Base-by-base conservation (phyloP, 176 grass and related monocot species). In the Coix lacrymajobi region DNA sequence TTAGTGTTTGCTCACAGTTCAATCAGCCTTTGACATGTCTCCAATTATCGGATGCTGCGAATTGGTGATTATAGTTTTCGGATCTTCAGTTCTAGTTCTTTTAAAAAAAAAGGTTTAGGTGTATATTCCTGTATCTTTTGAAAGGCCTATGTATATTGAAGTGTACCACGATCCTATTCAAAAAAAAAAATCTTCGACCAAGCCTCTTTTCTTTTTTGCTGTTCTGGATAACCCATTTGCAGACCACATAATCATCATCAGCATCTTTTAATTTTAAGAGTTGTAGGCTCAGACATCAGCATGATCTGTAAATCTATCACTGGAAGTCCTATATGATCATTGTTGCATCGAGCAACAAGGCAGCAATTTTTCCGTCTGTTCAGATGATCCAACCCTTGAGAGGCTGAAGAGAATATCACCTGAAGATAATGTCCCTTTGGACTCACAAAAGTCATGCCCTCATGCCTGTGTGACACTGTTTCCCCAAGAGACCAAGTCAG, bases 371-470 rank as follows among this genome's bases (percentile, higher is more conserved):
- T 20, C 20, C 65, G 36, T 60, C 62, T 82, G 56, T 66, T 78
- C 71, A 44, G 34, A 5, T 46, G 14, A 45, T 66, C 19, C 46
- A 90, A 46, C 71, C 52, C 4, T 79, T 66, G 58, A 66, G 71
- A 76, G 30, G 25, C 69, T 51, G 60, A 46, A 75, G 61, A 80
- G 76, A 70, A 54, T 41, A 63, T 84, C 54, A 64, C 36, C 29
- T 37, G 8, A 45, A 52, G 4, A 39, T 33, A 17, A 79, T 85
- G 90, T 45, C 90, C 86, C 73, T 75, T 77, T 69, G 81, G 57
- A 29, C 40, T 88, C 86, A 68, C 61, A 85, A 68, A 73, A 87
- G 89, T 77, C 85, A 62, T 71, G 34, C 13, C 83, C 85, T 75
- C 85, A 56, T 74, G 39, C 12, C 58, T 77, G 56, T 67, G 57